Conservation (phyloP, 177 flowering plant species). For the Telopea speciosissima region DNA sequence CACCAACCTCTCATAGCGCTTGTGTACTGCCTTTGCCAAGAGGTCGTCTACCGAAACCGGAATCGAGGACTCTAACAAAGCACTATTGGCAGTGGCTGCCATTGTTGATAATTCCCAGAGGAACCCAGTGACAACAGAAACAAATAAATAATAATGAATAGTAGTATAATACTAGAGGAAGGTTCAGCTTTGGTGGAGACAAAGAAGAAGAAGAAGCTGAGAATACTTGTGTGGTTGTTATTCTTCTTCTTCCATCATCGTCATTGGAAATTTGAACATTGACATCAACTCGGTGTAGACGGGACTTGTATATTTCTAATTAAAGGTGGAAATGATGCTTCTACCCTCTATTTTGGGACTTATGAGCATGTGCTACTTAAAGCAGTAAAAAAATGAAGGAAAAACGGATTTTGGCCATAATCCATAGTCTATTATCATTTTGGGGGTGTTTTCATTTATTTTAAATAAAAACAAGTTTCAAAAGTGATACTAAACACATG, state of each 20-base stretch:
- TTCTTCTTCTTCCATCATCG: not conserved
- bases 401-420: too few relatives aligned
- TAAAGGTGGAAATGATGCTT: too few relatives aligned
- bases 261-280: not conserved
- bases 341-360: too few relatives aligned
- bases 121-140: not conserved
- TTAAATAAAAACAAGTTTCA: too few relatives aligned
- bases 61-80: not conserved
- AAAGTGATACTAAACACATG: too few relatives aligned
- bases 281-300: slow-evolving; percentile 1
- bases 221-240: not conserved
- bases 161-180: not conserved
- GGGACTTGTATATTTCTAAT: too few relatives aligned
- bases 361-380: too few relatives aligned
- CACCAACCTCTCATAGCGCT: slow-evolving; percentile 46
- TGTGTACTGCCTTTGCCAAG: slow-evolving; percentile 35
- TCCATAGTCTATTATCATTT: too few relatives aligned
- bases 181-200: not conserved
- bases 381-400: too few relatives aligned
- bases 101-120: not conserved
- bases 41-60: slow-evolving; percentile 25
- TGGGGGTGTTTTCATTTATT: too few relatives aligned
- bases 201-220: not conserved
- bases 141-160: not conserved
- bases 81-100: not conserved